Evolutionary conservation across 1,284 basidiomycete genomes (phyloP).

Genomic region (Fistulinella staudtii): DNA sequence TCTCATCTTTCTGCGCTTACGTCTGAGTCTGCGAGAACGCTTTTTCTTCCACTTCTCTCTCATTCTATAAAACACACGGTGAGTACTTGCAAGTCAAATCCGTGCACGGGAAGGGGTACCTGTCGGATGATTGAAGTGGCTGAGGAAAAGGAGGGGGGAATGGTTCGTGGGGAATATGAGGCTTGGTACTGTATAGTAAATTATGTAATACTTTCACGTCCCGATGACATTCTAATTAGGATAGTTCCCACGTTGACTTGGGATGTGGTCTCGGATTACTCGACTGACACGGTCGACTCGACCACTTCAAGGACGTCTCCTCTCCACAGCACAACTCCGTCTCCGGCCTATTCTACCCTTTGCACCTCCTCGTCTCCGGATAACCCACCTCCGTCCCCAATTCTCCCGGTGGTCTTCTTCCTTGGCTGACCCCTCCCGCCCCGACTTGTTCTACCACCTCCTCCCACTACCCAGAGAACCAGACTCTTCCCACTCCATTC

Average conservation of each 20-base stretch:
- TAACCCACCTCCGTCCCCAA: slow-evolving; percentile 6
- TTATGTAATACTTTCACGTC: slow-evolving; percentile 30
- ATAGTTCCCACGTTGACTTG: neutral
- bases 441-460: slow-evolving; percentile 68
- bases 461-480: slow-evolving; percentile 48
- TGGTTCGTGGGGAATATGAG: slow-evolving; percentile 16
- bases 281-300: slow-evolving; percentile 1
- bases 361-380: neutral
- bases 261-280: slow-evolving; percentile 12
- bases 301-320: neutral
- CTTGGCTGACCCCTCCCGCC: slow-evolving; percentile 49
- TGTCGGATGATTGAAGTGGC: slow-evolving; percentile 28
- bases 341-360: neutral
- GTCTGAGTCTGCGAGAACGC: slow-evolving; percentile 80
- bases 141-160: slow-evolving; percentile 13
- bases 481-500: slow-evolving; percentile 40
- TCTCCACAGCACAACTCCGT: too few species aligned
- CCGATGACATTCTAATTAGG: neutral
- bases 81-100: neutral
- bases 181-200: slow-evolving; percentile 36
- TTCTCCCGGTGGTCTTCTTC: slow-evolving; percentile 13
- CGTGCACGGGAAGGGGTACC: slow-evolving; percentile 20
- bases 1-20: slow-evolving; percentile 89
- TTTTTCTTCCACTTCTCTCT: slow-evolving; percentile 94
- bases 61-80: slow-evolving; percentile 45